Percentiles rank a stretch among this genome's conserved stretches.
Conservation (phyloP, 129 eudicot genomes). For the Gnaphalium uliginosum region DNA sequence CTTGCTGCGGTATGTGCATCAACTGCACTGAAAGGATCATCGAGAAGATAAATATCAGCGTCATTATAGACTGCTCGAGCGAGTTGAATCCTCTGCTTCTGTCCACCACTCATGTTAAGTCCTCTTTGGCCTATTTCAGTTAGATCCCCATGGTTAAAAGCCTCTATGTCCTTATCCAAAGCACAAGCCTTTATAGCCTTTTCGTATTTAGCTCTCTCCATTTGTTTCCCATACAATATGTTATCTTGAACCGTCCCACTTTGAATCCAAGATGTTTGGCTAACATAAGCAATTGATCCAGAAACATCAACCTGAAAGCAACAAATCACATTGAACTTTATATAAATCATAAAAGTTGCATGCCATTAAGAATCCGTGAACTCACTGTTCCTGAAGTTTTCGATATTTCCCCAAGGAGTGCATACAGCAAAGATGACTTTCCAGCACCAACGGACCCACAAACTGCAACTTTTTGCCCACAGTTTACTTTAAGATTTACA, state of each 20-base stretch:
- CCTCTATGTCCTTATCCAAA: conserved; percentile 67
- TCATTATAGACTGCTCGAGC: conserved; percentile 82
- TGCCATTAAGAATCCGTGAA: background rate
- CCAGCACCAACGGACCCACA: conserved; percentile 76
- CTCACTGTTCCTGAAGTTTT: conserved; percentile 57
- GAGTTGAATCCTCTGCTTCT: conserved; percentile 86
- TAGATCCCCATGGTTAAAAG: conserved; percentile 63
- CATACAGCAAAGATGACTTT: conserved; percentile 58
- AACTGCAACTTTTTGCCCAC: conserved; percentile 57
- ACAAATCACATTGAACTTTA: background rate
- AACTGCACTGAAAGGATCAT: conserved; percentile 91
- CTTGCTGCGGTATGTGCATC: conserved; percentile 88
- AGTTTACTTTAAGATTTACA: conserved; percentile 34
- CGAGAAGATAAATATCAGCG: conserved; percentile 82
- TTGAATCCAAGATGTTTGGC: conserved; percentile 85
- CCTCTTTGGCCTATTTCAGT: conserved; percentile 92
- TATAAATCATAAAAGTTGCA: conserved; percentile 4
- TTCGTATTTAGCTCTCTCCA: conserved; percentile 58
- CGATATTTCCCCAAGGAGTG: conserved; percentile 73
- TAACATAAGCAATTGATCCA: conserved; percentile 81
- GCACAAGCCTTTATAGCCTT: conserved; percentile 64
- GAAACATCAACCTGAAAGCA: conserved; percentile 47
- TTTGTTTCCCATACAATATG: conserved; percentile 69
- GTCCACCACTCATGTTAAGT: conserved; percentile 88
- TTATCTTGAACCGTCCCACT: conserved; percentile 83